Evolutionary conservation across 441 rosid genomes (phyloP).

Genomic region (Brassica balearica): DNA sequence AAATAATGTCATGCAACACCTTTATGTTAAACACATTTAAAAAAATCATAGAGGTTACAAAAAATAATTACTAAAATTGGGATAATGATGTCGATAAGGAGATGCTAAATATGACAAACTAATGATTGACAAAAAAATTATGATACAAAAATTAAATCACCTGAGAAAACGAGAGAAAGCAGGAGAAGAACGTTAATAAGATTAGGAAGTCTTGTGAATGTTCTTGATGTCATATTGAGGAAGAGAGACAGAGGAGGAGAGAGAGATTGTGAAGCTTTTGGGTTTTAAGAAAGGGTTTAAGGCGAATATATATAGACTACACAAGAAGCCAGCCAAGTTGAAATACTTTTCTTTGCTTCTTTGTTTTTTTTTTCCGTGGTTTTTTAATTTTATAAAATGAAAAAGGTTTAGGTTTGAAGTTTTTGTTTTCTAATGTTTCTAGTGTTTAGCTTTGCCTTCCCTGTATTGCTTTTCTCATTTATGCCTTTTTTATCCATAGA

Average conservation of each 20-base stretch:
- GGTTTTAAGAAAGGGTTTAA: conserved; percentile 41
- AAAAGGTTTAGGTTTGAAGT: conserved; percentile 36
- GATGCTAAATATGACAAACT: not conserved
- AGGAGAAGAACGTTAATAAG: conserved; percentile 49
- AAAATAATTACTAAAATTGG: not conserved
- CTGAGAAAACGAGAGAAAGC: conserved; percentile 53
- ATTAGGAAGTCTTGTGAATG: conserved; percentile 43
- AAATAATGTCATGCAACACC: conserved; percentile 7
- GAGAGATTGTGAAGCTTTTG: conserved; percentile 39
- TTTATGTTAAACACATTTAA: not conserved
- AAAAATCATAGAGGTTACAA: not conserved
- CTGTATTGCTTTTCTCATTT: conserved; percentile 42
- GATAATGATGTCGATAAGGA: not conserved
- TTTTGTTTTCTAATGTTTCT: conserved; percentile 29
- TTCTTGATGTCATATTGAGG: conserved; percentile 48
- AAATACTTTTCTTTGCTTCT: conserved; percentile 83
- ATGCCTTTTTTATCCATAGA: conserved; percentile 44
- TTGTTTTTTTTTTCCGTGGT: conserved; percentile 37
- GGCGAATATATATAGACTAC: conserved; percentile 35
- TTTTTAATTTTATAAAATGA: not conserved
- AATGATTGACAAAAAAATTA: not conserved
- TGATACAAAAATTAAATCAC: conserved; percentile 38
- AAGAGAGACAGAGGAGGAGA: conserved; percentile 25
- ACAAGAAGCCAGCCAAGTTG: conserved; percentile 35
- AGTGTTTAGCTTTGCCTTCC: conserved; percentile 47